Evolutionary conservation across 1,284 basidiomycete genomes (phyloP), one percentile per base, ranked within the genome.

Genomic region (Pseudozyma tsukubaensis): DNA sequence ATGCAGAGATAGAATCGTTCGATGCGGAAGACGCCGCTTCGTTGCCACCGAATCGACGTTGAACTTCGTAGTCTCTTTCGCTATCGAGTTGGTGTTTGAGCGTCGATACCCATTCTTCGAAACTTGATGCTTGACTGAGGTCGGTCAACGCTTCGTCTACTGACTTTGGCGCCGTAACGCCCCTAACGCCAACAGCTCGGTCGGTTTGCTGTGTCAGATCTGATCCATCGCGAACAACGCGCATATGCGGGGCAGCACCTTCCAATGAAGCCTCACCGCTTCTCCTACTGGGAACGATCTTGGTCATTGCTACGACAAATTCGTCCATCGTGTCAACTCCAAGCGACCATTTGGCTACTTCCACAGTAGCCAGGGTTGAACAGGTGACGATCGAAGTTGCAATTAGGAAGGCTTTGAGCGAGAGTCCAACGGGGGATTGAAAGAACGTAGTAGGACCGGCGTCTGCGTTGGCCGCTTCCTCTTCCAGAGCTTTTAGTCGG

Each of bases 301-400:
- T 57, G 6, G 67, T 61, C 72, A 75, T 75, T 13, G 61, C 61
- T 10, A 75, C 50, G 0, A 75, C 72, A 35, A 75, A 71, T 8
- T 75, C 72, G 63, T 75, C 72, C 72, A 75, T 67, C 21, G 56
- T 67, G 21, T 64, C 55, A 11, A 75, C 72, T 13, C 62, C 72
- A 1, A 75, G 24, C 12, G 52, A 42, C 18, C 60, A 35, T 39
- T 63, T 65, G 6, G 72, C 59, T 14, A 40, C 29, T 44, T 75
- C 67, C 7, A 75, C 59, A 13, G 55, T 47, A 1, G 59, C 60
- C 13, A 63, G 47, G 32, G 67, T 57, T 11, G 55, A 53, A 14
- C 56, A 47, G 3, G 62, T 60, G 34, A 75, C 64, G 43, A 71
- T 66, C 12, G 63, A 60, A 2, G 72, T 75, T 14, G 72, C 72